Evolutionary conservation across 768 basidiomycete species (phyloP).

Genomic region (Amanita pseudoporphyria): DNA sequence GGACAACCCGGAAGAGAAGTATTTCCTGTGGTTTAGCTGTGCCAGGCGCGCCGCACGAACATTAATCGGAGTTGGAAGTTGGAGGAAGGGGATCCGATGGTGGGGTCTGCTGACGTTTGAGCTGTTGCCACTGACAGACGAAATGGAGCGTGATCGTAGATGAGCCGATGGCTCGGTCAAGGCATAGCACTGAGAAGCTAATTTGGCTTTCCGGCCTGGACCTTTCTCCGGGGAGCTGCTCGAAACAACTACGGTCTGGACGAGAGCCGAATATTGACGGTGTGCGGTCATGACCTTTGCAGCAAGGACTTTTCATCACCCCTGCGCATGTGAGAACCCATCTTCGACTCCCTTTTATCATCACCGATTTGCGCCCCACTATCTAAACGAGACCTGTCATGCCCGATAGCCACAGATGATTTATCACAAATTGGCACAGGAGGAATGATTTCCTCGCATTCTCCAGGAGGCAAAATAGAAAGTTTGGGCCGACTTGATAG

Average conservation of each 20-base stretch:
- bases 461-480: conserved; percentile 52
- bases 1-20: conserved; percentile 54
- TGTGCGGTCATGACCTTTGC: conserved; percentile 65
- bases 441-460: conserved; percentile 34
- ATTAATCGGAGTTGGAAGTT: conserved; percentile 64
- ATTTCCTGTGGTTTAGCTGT: conserved; percentile 48
- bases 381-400: conserved; percentile 46
- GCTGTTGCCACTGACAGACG: conserved; percentile 34
- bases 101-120: conserved; percentile 38
- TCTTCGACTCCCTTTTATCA: conserved; percentile 40
- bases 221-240: conserved; percentile 33
- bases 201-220: conserved; percentile 22
- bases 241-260: conserved; percentile 51
- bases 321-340: conserved; percentile 44
- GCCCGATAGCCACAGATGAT: conserved; percentile 32
- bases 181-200: conserved; percentile 22
- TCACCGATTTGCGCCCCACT: conserved; percentile 49
- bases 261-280: conserved; percentile 62
- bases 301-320: conserved; percentile 42
- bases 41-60: conserved; percentile 49
- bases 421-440: conserved; percentile 54
- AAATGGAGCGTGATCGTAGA: conserved; percentile 51
- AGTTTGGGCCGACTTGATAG: conserved; percentile 56
- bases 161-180: conserved; percentile 28
- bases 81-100: conserved; percentile 65